These are phyloP conservation scores for Graphilbum ipis-grandicollis DNA, from an alignment of 2,329 filamentous ascomycete genomes.

Conservation along the genomic window DNA sequence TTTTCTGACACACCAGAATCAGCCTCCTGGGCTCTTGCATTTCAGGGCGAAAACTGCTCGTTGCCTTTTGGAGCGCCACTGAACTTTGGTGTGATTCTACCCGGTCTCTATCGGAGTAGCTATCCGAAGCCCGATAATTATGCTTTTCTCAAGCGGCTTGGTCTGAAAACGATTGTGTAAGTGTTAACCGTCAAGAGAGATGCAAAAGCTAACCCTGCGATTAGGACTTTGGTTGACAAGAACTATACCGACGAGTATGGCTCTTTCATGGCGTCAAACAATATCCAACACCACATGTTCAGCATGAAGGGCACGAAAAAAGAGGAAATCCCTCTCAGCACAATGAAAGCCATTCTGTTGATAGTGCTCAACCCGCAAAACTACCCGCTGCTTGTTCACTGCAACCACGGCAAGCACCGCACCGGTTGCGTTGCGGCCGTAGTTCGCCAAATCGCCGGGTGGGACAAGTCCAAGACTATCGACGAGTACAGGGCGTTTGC, in stretches of 20 bases:
- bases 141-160: constrained; percentile 46
- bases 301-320: constrained; percentile 84
- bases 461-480: constrained; percentile 43
- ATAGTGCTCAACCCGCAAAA: constrained; percentile 56
- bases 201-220: no score
- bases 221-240: constrained; percentile 47
- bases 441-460: constrained; percentile 55
- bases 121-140: constrained; percentile 61
- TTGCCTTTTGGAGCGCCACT: constrained; percentile 24
- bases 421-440: constrained; percentile 79
- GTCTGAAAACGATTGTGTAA: constrained; percentile 66
- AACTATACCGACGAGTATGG: constrained; percentile 35
- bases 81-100: constrained; percentile 64
- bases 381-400: constrained; percentile 73
- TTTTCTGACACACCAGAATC: not conserved
- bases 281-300: constrained; percentile 58
- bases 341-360: constrained; percentile 54
- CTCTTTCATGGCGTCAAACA: constrained; percentile 45
- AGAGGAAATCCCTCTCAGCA: constrained; percentile 43
- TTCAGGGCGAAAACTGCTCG: not conserved
- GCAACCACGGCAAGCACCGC: constrained; percentile 86
- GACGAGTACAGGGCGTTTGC: constrained; percentile 58
- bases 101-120: constrained; percentile 64
- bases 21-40: not conserved
- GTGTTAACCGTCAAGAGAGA: no score